Evolutionary conservation across 2,329 filamentous ascomycete species (phyloP), one percentile per base, ranked within the genome.

Genomic region (Paracorniculantispora psalliotae): DNA sequence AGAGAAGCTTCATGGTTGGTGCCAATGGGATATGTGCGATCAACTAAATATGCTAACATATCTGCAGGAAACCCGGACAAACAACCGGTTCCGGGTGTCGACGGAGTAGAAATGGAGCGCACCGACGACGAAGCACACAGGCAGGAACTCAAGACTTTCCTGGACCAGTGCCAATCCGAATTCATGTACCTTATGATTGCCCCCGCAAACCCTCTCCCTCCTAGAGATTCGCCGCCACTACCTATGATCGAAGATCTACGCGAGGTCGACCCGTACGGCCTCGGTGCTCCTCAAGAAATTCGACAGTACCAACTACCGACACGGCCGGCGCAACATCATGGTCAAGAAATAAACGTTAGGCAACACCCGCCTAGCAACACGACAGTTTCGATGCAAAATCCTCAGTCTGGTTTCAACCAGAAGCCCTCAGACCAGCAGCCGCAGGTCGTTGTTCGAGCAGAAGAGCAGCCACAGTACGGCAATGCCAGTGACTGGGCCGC

Each of bases 171-270:
- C 70, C 79, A 86, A 69, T 79, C 81, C 64, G 84, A 88, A 67
- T 86, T 88, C 61, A 85, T 84, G 62, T 88, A 88, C 66, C 77
- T 88, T 15, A 86, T 88, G 84, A 80, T 86, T 53, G 84, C 84
- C 0, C 85, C 85, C 1, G 84, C 85, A 43, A 88, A 88, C 69
- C 85, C 85, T 3, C 73, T 81, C 44, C 85, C 85, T 1, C 85
- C 84, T n/a, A 79, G 85, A 68, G 85, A 87, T 25, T 84, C 83
- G 1, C 81, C 82, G 4, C 81, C 79, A 2, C 68, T 85, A 12
- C 82, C 82, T 10, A 75, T 83, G 44, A 78, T 84, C 26, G 84
- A 86, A 51, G 84, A 86, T 57, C 64, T 85, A n/a, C 74, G 80
- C 51, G 81, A 86, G 59, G 76, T 75, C 33, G 83, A 82, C 44